Evolutionary conservation across 2,329 filamentous ascomycete genomes (phyloP), one percentile per base, ranked within the genome.

Genomic region (Arachnomyces sp.): DNA sequence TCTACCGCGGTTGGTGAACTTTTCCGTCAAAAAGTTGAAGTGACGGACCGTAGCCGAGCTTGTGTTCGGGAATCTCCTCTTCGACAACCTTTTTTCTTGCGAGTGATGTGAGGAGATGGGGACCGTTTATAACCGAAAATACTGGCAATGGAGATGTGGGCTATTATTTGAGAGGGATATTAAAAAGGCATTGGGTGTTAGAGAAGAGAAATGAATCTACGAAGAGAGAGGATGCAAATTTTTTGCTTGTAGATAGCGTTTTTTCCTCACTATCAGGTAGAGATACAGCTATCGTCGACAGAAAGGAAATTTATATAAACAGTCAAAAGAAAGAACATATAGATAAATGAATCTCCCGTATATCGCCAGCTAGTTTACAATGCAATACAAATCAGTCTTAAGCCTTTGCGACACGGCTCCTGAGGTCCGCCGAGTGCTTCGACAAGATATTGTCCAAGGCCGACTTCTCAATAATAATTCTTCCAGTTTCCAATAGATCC

Each of bases 401-500:
- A 39, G 64, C 64, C 48, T 52, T 59, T 29, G 59, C 56, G 28
- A 55, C 55, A 47, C 49, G 43, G 32, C 39, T 54, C 25, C 50
- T 52, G 49, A 70, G 44, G 50, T 70, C 66, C 41, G 52, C 60
- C 34, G 64, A 66, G 58, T 94, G 88, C 49, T 72, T 66, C 57
- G 71, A 65, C 54, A 95, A 73, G 58, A 96, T 78, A 59, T 77
- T 73, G 61, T 81, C 74, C 56, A 98, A 71, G 28, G 90, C 90
- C 31, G 70, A 67, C 60, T 83, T 78, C 74, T 98, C 92, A 54
- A 98, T 79, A 44, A 98, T 80, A 45, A 98, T 70, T 55, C 88
- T 79, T 39, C 84, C 84, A 39, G 82, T 80, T 68, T 92, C 85
- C 50, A 98, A 67, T 48, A 98, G 65, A 61, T 96, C 85, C 75